Conservation (phyloP, 225 moss, liverwort and hornwort genomes). For the Thuidium tamariscinum region DNA sequence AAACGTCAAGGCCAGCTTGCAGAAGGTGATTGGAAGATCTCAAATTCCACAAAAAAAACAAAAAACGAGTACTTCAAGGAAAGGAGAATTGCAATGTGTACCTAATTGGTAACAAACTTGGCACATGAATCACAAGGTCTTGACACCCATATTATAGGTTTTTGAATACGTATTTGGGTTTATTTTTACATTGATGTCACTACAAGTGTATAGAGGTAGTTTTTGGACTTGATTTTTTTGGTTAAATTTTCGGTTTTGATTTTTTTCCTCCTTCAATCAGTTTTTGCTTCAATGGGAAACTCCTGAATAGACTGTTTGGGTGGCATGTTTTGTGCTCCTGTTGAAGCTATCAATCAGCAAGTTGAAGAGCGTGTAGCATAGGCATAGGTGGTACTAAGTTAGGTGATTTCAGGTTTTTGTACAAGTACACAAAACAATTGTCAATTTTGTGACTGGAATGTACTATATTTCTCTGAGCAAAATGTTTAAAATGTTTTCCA, state of each 20-base stretch:
- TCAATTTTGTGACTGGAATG: background rate
- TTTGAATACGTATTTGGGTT: background rate
- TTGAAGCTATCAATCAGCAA: background rate
- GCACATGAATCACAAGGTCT: background rate
- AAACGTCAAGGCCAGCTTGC: background rate
- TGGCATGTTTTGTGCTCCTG: background rate
- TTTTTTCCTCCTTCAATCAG: background rate
- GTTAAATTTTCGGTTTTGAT: background rate
- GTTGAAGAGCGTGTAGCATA: background rate
- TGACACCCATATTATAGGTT: background rate
- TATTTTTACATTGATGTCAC: background rate
- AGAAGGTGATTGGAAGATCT: background rate
- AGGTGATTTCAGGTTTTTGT: background rate
- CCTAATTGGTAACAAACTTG: background rate
- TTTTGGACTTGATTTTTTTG: background rate
- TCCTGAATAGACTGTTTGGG: background rate
- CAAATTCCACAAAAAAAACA: background rate
- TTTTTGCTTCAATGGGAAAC: background rate
- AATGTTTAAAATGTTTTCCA: background rate
- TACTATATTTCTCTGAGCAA: background rate
- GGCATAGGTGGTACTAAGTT: background rate
- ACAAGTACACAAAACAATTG: background rate
- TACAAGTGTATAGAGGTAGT: background rate
- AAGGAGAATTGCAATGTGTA: background rate
- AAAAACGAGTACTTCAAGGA: background rate